Conservation (phyloP, 108 stramenopile genomes). For the Tribonema minus region DNA sequence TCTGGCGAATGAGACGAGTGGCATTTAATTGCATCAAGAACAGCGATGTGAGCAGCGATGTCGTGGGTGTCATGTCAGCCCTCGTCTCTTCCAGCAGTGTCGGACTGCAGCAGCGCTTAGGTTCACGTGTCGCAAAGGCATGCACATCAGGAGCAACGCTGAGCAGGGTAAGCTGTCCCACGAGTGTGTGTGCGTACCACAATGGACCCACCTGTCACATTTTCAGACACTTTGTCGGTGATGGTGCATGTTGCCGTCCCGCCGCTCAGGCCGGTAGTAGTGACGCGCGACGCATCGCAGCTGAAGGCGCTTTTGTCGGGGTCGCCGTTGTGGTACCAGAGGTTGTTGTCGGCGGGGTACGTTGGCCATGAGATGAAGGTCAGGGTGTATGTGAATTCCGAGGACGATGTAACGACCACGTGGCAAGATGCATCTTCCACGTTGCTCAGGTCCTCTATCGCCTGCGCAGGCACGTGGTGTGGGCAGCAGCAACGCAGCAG, state of each 20-base stretch:
- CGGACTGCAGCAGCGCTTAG: background rate
- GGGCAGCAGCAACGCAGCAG: no score
- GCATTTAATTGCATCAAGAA: no score
- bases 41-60: no score
- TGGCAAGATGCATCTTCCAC: slow-evolving; percentile 37
- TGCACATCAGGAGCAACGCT: background rate
- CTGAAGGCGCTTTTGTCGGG: slow-evolving; percentile 39
- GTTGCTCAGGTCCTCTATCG: slow-evolving; percentile 33
- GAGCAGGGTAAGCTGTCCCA: background rate
- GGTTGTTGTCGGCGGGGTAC: slow-evolving; percentile 43
- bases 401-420: background rate
- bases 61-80: background rate
- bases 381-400: background rate
- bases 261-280: background rate
- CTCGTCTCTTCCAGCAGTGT: background rate
- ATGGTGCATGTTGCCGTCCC: no score
- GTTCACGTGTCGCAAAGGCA: background rate
- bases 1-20: no score
- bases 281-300: slow-evolving; percentile 34
- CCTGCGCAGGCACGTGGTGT: no score
- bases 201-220: slow-evolving; percentile 23
- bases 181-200: background rate
- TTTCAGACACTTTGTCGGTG: slow-evolving; percentile 27
- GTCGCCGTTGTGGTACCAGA: slow-evolving; percentile 47
- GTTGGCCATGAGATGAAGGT: slow-evolving; percentile 39